Base-by-base conservation (phyloP, 2,329 filamentous ascomycete genomes). In the Dendryphion nanum region DNA sequence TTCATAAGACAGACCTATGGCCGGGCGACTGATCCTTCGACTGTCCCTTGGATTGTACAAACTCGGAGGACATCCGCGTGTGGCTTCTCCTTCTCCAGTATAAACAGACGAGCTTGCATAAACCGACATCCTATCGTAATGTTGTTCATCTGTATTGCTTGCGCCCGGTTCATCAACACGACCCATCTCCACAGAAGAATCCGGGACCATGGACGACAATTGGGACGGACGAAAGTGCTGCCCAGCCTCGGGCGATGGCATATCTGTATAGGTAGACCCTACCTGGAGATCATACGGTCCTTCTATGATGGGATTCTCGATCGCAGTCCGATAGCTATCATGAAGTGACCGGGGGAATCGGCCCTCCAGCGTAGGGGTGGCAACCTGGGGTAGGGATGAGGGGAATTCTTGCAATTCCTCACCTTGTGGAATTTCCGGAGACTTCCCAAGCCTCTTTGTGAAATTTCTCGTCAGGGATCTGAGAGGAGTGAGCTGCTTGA, bases 91-190 rank as follows among this genome's bases (percentile, higher is more conserved):
- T 6, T 44, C 51, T 24, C 36, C 38, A 5, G 57, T 59, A 21
- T 64, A 63, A n/a, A 60, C 35, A 2, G 60, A 64, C 4, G 60
- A 64, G 24, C 47, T 51, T 3, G 51, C 44, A 35, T 60, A 61
- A 21, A 61, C 47, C 2, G 58, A 62, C 14, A 45, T 42, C 5
- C 61, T 55, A 16, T 63, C 59, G 35, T 63, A 61, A 3, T 41
- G 37, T 8, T 30, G 30, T 1, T 44, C 18, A 17, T 47, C 42
- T 6, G 35, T 42, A 4, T 47, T 49, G 10, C 43, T 47, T 6
- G 37, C 20, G 13, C 47, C 50, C 6, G 26, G 15, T 12, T 41
- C 47, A 10, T 38, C 17, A 2, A 31, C 44, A 20, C 51, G 48
- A 8, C 50, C 56, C 2, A 48, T 23, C 21, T 60, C 44, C 2